Percentiles rank a stretch among this genome's conserved stretches.
These are phyloP conservation scores for Hypoxylon rickii DNA, from an alignment of 495 filamentous ascomycete species.

Conservation along the genomic window DNA sequence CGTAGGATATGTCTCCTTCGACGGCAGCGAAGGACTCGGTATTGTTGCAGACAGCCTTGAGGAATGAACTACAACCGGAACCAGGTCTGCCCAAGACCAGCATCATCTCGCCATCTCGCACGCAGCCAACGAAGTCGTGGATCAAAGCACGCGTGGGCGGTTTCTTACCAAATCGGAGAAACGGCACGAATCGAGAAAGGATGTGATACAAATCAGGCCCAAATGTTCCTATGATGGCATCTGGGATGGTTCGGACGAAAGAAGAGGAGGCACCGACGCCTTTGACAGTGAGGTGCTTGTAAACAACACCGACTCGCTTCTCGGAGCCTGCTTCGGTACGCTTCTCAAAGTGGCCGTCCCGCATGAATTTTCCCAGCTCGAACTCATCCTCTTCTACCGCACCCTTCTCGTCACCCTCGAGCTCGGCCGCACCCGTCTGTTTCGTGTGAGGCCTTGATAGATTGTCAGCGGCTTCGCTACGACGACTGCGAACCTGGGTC, in stretches of 20 bases:
- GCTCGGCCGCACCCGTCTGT: conserved; percentile 42
- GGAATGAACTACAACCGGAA: conserved; percentile 78
- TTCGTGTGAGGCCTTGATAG: conserved; percentile 21
- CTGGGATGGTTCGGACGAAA: conserved; percentile 74
- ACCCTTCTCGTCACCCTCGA: conserved; percentile 44
- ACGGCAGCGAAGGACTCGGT: conserved; percentile 67
- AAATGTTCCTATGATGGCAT: conserved; percentile 81
- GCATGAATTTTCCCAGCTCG: conserved; percentile 73
- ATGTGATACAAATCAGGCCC: conserved; percentile 79
- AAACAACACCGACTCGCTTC: conserved; percentile 85
- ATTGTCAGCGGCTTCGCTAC: conserved; percentile 11
- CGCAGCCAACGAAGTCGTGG: conserved; percentile 76
- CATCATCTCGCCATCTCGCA: conserved; percentile 80
- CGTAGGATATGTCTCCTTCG: conserved; percentile 73
- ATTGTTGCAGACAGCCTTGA: conserved; percentile 77
- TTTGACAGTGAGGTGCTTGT: conserved; percentile 77
- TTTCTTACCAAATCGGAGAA: conserved; percentile 51
- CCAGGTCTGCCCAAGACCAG: conserved; percentile 82
- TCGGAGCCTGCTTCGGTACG: conserved; percentile 69
- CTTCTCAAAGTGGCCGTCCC: conserved; percentile 81
- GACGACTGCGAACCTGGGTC: conserved; percentile 11
- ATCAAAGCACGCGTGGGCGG: conserved; percentile 63
- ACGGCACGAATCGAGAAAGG: conserved; percentile 66
- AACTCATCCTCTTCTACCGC: conserved; percentile 59
- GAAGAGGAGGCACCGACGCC: conserved; percentile 68